These are phyloP conservation scores for Telfairia occidentalis DNA, from an alignment of 331 rosid species.

Conservation along the genomic window DNA sequence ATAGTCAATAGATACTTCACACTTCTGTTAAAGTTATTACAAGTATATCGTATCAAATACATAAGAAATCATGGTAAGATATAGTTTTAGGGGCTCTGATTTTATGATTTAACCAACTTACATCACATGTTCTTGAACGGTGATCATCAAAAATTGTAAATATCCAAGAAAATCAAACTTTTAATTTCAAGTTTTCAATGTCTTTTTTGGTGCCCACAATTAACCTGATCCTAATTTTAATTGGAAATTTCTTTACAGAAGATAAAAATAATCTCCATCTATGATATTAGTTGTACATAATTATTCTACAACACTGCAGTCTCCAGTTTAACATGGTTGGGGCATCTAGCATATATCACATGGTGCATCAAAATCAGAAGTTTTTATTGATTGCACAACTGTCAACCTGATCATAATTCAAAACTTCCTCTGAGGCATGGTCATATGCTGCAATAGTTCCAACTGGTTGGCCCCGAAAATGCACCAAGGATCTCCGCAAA, in stretches of 20 bases:
- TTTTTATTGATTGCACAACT: neutral
- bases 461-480: conserved; percentile 69
- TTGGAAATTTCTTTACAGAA: neutral
- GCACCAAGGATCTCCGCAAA: conserved; percentile 68
- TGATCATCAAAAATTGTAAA: neutral
- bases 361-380: neutral
- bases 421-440: conserved; percentile 87
- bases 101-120: conserved; percentile 4
- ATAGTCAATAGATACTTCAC: neutral
- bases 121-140: neutral
- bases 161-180: neutral
- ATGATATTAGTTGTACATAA: neutral
- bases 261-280: neutral
- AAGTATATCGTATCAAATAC: neutral
- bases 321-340: neutral
- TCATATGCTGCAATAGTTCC: conserved; percentile 93
- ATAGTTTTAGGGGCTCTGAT: neutral
- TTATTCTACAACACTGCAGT: neutral
- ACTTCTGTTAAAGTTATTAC: neutral
- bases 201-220: neutral
- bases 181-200: neutral
- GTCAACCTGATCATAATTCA: conserved; percentile 89
- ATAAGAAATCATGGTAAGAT: neutral
- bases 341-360: neutral
- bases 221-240: neutral